Evolutionary conservation across 352 stramenopile genomes (phyloP).

Genomic region (Phytophthora fragariae): DNA sequence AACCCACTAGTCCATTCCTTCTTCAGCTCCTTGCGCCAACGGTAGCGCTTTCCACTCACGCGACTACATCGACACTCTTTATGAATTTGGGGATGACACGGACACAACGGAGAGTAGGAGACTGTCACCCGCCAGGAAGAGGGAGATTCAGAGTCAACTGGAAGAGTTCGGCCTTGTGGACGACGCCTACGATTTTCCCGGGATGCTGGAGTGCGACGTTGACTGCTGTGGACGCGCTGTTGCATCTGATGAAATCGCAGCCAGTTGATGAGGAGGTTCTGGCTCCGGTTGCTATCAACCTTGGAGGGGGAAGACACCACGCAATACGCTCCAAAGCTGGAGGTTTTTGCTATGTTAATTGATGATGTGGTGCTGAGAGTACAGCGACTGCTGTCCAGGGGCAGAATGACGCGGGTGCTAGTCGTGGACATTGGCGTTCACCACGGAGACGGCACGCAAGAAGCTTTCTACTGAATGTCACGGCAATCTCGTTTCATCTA

Average conservation of each 20-base stretch:
- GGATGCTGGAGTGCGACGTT: not conserved
- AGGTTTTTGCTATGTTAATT: not conserved
- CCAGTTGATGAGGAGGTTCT: too few relatives aligned
- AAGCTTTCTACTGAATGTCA: not conserved
- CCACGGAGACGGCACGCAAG: not conserved
- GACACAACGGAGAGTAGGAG: not conserved
- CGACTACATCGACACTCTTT: not conserved
- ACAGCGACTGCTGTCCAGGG: not conserved
- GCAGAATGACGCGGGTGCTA: not conserved
- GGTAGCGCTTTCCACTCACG: not conserved
- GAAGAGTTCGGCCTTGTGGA: not conserved
- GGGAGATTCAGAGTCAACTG: not conserved
- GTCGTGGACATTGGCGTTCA: not conserved
- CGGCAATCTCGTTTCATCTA: not conserved
- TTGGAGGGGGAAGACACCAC: not conserved
- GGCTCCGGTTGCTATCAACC: not conserved
- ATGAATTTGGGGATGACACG: not conserved
- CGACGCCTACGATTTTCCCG: not conserved
- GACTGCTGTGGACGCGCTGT: not conserved
- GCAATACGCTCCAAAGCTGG: not conserved
- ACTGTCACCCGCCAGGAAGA: not conserved
- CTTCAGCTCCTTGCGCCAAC: not conserved
- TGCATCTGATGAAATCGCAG: not conserved
- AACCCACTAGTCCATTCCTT: not conserved
- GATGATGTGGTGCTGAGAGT: not conserved